Evolutionary conservation across 192 early-diverging fungal genomes (phyloP), one percentile per base, ranked within the genome.

Genomic region (Coemansia sp.): DNA sequence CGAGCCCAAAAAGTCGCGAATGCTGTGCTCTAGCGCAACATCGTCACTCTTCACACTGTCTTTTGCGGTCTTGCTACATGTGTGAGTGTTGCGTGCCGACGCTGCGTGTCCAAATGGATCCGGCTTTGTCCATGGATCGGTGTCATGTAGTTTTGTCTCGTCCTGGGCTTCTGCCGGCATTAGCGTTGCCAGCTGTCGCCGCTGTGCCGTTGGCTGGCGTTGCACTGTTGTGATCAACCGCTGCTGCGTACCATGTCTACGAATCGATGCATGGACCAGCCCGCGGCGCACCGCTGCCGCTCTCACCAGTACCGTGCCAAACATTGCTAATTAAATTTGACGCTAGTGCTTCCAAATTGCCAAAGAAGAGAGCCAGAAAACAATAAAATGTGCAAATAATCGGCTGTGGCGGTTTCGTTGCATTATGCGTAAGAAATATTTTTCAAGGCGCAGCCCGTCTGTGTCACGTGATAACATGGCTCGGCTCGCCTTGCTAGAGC

Each of bases 1-100:
- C 12, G 67, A 63, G 8, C 14, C 35, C 24, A 82, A 67, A 24
- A 82, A 82, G 24, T 69, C 65, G 59, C 78, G 72, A 29, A 81
- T 81, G 51, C 63, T 71, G 38, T 66, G 62, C 35, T 65, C 66
- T 35, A 75, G 38, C 24, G 9, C 60, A 8, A 48, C 49, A 6
- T 45, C 24, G 19, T 9, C 27, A 4, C 24, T 27, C 25, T 56
- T 29, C 24, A 35, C 37, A 1, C 43, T 4, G 11, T 60, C 60
- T 29, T 53, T n/a, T 45, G 51, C 15, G 22, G 57, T 22, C 24
- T 41, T 45, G 23, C 41, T 15, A 29, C 32, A 35, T 35, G 32
- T 48, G 65, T 19, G 25, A 3, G 27, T 35, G 12, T 2, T 35
- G 12, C 35, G n/a, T 24, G 62, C n/a, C 38, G 45, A 8, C 27